A percentile compares a stretch with the other conserved stretches of the same genome.
These are phyloP conservation scores for Geotrichum ghanense DNA, from an alignment of 805 yeast genomes.

Conservation along the genomic window DNA sequence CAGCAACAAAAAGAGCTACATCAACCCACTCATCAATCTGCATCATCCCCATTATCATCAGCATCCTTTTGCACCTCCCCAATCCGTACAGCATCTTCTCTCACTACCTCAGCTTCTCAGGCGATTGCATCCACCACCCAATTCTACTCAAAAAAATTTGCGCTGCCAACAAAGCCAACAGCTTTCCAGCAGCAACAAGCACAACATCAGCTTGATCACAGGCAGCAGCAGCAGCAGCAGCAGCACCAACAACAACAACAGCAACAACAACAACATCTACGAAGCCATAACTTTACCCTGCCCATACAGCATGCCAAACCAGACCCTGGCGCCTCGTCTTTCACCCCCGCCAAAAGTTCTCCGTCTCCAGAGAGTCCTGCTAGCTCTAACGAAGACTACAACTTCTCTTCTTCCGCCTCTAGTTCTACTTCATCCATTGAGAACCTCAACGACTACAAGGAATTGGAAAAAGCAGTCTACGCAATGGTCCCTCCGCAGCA, in stretches of 20 bases:
- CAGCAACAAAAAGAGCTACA: too few species aligned
- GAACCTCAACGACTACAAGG: conserved; percentile 1
- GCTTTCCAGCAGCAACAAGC: not conserved
- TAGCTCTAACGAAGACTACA: conserved; percentile 1
- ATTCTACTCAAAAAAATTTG: not conserved
- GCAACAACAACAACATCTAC: not conserved
- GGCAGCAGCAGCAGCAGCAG: not conserved
- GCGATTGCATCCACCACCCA: not conserved
- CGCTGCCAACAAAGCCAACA: not conserved
- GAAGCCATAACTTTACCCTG: not conserved
- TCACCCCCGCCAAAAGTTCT: not conserved
- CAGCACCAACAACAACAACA: not conserved
- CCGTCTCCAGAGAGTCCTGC: not conserved
- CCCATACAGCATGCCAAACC: not conserved
- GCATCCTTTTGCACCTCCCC: conserved; percentile 1
- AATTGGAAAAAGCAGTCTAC: not conserved
- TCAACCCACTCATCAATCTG: too few species aligned
- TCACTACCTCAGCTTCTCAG: not conserved
- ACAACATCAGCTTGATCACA: not conserved
- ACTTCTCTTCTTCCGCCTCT: not conserved
- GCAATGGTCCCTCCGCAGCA: conserved; percentile 3
- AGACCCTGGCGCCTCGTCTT: too few species aligned
- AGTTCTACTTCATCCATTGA: conserved; percentile 4
- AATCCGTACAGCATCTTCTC: not conserved
- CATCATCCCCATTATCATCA: conserved; percentile 4